phyloP scores from a whole-genome alignment of 345 rosid genomes.

The Corymbia maculata region DNA sequence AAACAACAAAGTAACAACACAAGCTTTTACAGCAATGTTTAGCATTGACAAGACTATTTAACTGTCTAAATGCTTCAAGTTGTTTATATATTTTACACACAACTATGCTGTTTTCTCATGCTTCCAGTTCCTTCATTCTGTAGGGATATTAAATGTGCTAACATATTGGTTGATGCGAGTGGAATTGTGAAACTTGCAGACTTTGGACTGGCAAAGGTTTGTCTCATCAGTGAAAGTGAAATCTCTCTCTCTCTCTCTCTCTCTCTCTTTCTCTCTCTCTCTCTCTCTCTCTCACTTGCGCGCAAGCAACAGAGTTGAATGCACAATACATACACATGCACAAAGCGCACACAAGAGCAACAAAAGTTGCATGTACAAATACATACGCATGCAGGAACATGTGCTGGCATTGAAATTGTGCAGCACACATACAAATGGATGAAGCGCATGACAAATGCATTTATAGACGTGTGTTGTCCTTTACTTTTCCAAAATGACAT shows the following conservation, averaged over 20 bases:
- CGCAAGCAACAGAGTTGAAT: background rate
- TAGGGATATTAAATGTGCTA: conserved; percentile 31
- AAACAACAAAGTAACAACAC: background rate
- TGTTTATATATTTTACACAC: background rate
- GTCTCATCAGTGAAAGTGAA: background rate
- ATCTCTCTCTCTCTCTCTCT: too few relatives aligned
- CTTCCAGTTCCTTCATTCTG: background rate
- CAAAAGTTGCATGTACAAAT: background rate
- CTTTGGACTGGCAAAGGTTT: conserved; percentile 27
- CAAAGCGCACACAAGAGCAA: background rate
- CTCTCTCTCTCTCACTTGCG: background rate
- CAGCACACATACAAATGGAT: background rate
- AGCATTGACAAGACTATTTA: background rate
- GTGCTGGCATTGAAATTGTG: background rate
- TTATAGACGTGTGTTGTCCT: background rate
- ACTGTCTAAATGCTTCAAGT: background rate
- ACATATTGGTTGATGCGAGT: conserved; percentile 14
- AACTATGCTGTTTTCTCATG: background rate
- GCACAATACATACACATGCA: background rate
- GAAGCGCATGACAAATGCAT: background rate
- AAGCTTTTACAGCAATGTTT: background rate
- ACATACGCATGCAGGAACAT: background rate
- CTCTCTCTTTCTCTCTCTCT: too few relatives aligned
- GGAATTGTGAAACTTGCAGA: conserved; percentile 29
- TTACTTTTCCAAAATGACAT: background rate